phyloP scores from a whole-genome alignment of 75 land plant species.

The Adiantum capillusveneris region DNA sequence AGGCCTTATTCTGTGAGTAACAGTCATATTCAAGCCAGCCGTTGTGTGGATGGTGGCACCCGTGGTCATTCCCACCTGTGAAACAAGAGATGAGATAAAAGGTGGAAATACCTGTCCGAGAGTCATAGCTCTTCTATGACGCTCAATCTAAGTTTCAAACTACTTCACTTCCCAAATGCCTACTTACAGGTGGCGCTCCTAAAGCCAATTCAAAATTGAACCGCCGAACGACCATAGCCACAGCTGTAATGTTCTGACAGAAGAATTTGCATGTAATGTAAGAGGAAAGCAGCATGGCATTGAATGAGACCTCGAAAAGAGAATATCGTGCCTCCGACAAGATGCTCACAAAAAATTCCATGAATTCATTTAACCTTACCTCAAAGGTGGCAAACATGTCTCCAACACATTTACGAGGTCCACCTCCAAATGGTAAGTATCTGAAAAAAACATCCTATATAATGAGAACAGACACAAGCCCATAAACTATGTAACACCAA shows the following conservation, averaged over 20 bases:
- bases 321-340: too few relatives aligned
- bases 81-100: too few relatives aligned
- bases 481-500: too few relatives aligned
- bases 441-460: too few relatives aligned
- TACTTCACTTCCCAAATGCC: background rate
- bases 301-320: too few relatives aligned
- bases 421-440: conserved; percentile 96
- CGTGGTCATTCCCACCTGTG: conserved; percentile 87
- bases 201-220: conserved; percentile 74
- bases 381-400: conserved; percentile 97
- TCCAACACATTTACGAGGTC: conserved; percentile 87
- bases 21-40: conserved; percentile 77
- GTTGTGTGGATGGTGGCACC: conserved; percentile 98
- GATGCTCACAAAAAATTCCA: too few relatives aligned
- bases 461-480: too few relatives aligned
- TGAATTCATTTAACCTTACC: conserved; percentile 36
- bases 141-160: background rate
- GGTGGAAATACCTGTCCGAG: too few relatives aligned
- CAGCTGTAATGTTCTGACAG: conserved; percentile 67
- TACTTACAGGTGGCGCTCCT: conserved; percentile 87
- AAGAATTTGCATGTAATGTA: background rate
- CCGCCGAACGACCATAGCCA: conserved; percentile 81
- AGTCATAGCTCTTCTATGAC: too few relatives aligned
- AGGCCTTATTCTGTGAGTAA: conserved; percentile 18
- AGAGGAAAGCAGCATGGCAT: background rate